Conservation (phyloP, 2,329 filamentous ascomycete species). For the Geosmithia morbida region DNA sequence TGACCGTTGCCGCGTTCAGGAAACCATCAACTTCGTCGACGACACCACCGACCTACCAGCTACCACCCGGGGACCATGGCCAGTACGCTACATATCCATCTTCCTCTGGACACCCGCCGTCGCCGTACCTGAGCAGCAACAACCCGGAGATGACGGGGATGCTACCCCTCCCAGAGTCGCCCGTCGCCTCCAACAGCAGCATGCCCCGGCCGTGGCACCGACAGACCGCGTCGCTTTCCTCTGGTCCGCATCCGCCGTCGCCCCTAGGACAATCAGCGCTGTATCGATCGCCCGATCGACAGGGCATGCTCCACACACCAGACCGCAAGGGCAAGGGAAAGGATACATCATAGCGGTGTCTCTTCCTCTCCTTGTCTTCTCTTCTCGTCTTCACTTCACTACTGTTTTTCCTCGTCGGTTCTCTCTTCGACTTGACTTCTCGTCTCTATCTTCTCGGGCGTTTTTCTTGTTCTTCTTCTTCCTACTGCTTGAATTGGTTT, state of each 20-base stretch:
- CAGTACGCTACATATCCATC: constrained; percentile 11
- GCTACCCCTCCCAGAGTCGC: constrained; percentile 31
- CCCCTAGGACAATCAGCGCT: constrained; percentile 17
- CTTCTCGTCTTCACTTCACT: constrained; percentile 6
- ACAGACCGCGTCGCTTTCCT: constrained; percentile 19
- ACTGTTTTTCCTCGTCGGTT: constrained; percentile 2
- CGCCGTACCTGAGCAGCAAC: constrained; percentile 21
- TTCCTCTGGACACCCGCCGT: constrained; percentile 12
- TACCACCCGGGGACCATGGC: constrained; percentile 19
- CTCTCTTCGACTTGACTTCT: constrained; percentile 4
- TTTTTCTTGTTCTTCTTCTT: no score
- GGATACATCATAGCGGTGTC: not conserved
- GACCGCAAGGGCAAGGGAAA: not conserved
- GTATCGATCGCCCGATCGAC: constrained; percentile 10
- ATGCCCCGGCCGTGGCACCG: constrained; percentile 21
- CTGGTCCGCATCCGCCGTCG: constrained; percentile 18
- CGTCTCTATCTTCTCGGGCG: not conserved
- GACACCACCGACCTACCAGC: constrained; percentile 27
- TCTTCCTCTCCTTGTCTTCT: not conserved
- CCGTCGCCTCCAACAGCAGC: constrained; percentile 16
- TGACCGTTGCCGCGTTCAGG: constrained; percentile 23
- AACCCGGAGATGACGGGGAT: constrained; percentile 24
- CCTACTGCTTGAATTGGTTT: no score
- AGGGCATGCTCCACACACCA: no score
- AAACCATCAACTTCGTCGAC: constrained; percentile 19